Conservation (phyloP, 1,284 basidiomycete species). For the Vanrija sp. region DNA sequence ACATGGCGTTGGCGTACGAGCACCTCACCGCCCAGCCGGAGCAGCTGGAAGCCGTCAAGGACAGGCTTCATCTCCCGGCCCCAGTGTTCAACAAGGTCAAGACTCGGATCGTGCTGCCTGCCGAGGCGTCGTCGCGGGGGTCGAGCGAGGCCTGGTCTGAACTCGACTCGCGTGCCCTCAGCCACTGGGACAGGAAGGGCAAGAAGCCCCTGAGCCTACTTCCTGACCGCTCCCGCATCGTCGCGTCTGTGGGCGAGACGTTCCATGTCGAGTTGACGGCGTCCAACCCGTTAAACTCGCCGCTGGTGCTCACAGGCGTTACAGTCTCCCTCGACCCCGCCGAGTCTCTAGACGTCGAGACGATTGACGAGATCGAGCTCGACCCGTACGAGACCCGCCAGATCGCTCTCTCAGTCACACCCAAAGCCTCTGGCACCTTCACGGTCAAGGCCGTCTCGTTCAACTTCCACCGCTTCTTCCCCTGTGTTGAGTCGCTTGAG, state of each 20-base stretch:
- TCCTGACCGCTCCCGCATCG: conserved; percentile 21
- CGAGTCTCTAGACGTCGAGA: conserved; percentile 15
- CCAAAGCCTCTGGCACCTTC: conserved; percentile 22
- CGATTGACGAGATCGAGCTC: conserved; percentile 37
- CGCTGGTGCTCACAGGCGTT: conserved; percentile 32
- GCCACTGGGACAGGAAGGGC: conserved; percentile 40
- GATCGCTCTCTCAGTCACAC: conserved; percentile 36
- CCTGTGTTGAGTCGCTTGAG: conserved; percentile 45
- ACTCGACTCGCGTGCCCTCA: conserved; percentile 31
- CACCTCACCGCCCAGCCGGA: conserved; percentile 39
- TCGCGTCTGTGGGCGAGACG: conserved; percentile 40
- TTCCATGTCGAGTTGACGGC: conserved; percentile 45
- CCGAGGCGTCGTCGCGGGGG: conserved; percentile 6
- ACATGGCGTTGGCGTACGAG: conserved; percentile 52
- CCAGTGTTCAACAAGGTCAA: conserved; percentile 37
- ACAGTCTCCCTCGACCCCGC: conserved; percentile 20
- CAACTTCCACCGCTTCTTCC: conserved; percentile 50
- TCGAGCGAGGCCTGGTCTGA: conserved; percentile 20
- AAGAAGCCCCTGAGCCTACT: conserved; percentile 37
- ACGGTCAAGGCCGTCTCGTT: conserved; percentile 38
- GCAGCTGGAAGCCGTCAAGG: conserved; percentile 22
- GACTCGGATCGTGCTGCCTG: conserved; percentile 29
- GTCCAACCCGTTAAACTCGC: conserved; percentile 50
- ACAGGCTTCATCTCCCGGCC: conserved; percentile 33
- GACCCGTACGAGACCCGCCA: conserved; percentile 43